Conservation (phyloP, 306 rosid species). For the Oxytropis ochrocephala region DNA sequence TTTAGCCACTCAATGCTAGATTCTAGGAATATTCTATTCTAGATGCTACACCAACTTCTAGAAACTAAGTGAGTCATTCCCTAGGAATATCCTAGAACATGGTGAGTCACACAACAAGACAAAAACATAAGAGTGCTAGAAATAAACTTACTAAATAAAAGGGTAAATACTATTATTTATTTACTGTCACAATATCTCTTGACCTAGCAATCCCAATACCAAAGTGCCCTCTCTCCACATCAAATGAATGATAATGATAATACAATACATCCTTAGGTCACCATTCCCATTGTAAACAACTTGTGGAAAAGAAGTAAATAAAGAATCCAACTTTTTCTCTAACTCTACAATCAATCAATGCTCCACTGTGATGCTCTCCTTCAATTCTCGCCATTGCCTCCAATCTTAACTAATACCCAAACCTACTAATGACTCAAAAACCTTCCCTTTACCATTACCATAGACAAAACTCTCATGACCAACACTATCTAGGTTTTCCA, state of each 20-base stretch:
- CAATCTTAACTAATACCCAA: constrained; percentile 83
- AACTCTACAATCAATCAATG: constrained; percentile 60
- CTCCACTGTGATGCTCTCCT: constrained; percentile 82
- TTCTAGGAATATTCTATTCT: too few species aligned
- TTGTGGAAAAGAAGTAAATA: constrained; percentile 51
- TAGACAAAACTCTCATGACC: too few species aligned
- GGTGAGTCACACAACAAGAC: too few species aligned
- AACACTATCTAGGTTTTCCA: constrained; percentile 38
- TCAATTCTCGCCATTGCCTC: constrained; percentile 80
- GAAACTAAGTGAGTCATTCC: too few species aligned
- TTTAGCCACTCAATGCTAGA: too few species aligned
- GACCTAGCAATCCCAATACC: constrained; percentile 69
- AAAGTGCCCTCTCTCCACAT: constrained; percentile 40
- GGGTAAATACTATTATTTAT: too few species aligned
- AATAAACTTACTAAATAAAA: too few species aligned
- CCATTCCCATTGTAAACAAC: constrained; percentile 63
- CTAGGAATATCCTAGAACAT: too few species aligned
- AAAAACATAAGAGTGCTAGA: too few species aligned
- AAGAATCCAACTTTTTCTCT: constrained; percentile 63
- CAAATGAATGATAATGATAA: constrained; percentile 81
- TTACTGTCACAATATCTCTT: constrained; percentile 47
- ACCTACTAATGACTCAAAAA: constrained; percentile 59
- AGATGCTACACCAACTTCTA: too few species aligned
- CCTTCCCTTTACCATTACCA: constrained; percentile 11
- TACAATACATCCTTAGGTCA: constrained; percentile 75